Conservation (phyloP, 306 rosid genomes). For the Crataegus laevigata region DNA sequence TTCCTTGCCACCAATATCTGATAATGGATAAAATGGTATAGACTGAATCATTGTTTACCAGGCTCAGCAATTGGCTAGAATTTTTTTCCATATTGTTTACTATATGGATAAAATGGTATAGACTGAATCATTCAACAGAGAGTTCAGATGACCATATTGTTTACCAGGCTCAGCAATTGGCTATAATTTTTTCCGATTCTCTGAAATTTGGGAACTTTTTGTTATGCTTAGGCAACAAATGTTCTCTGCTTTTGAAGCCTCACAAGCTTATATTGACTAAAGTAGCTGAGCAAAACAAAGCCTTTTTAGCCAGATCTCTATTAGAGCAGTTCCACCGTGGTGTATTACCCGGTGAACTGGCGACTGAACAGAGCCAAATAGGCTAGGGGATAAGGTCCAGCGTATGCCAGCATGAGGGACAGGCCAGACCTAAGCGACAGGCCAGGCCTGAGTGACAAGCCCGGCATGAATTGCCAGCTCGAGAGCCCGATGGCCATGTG, state of each 20-base stretch:
- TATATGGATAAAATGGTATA: slow-evolving; percentile 30
- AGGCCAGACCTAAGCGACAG: no score
- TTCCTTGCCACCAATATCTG: slow-evolving; percentile 25
- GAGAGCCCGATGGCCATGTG: no score
- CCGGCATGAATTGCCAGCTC: no score
- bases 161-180: slow-evolving; percentile 24
- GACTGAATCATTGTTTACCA: slow-evolving; percentile 35
- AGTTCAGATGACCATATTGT: slow-evolving; percentile 32
- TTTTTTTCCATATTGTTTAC: no score
- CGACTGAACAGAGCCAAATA: no score
- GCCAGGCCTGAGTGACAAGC: no score
- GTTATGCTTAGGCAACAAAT: slow-evolving; percentile 31
- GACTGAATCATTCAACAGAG: slow-evolving; percentile 33
- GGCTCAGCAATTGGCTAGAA: no score
- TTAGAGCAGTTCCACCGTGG: no score
- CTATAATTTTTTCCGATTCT: slow-evolving; percentile 24
- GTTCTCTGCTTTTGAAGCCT: slow-evolving; percentile 24
- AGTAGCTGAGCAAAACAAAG: slow-evolving; percentile 24
- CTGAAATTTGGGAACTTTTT: slow-evolving; percentile 33
- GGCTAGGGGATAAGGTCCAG: no score
- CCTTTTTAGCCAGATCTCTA: slow-evolving; percentile 22
- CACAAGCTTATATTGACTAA: slow-evolving; percentile 23
- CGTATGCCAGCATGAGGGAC: no score
- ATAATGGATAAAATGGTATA: slow-evolving; percentile 30
- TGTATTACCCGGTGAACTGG: no score